Base-by-base conservation (phyloP, 345 rosid species). In the Acer campestre region DNA sequence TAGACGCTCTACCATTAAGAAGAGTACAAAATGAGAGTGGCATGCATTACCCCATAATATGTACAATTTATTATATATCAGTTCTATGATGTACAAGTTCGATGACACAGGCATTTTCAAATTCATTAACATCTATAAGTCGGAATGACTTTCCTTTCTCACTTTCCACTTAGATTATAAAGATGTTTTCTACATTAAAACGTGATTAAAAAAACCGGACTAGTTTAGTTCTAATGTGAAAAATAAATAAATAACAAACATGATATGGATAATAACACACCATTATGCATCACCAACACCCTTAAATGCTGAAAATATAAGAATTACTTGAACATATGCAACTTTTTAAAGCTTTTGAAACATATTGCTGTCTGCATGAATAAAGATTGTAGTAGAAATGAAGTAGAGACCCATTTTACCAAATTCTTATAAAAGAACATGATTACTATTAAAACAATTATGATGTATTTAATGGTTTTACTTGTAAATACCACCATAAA, bases 1-100 rank as follows among this genome's bases (percentile, higher is more conserved):
- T 68, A 80, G 62, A 22, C 11, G 66, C 65, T 16, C 75, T 20
- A 66, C 35, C 80, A 55, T 16, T 11, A 77, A 22, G 14, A 63
- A 68, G n/a, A 78, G 55, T 59, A 16, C 29, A 9, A 49, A 80
- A 48, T 18, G 22, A 46, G 6, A 80, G 64, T 22, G 11, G 8
- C 58, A 56, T 13, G 56, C 38, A 55, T 67, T 25, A n/a, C 62
- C 51, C 67, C 69, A 59, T 2, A 40, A 10, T 44, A 20, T 49
- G 68, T 8, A 72, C 67, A 29, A 68, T 42, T 22, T 25, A 42
- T 59, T 49, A 44, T 8, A 55, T 53, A 56, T 64, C 48, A 70
- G 22, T 56, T 20, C 35, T 40, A 3, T 40, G 67, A 53, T 22
- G 25, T 9, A 42, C 42, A 77, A 23, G 9, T 14, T 31, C 40